Evolutionary conservation across 306 rosid genomes (phyloP).

Genomic region (Cucumis sativus): DNA sequence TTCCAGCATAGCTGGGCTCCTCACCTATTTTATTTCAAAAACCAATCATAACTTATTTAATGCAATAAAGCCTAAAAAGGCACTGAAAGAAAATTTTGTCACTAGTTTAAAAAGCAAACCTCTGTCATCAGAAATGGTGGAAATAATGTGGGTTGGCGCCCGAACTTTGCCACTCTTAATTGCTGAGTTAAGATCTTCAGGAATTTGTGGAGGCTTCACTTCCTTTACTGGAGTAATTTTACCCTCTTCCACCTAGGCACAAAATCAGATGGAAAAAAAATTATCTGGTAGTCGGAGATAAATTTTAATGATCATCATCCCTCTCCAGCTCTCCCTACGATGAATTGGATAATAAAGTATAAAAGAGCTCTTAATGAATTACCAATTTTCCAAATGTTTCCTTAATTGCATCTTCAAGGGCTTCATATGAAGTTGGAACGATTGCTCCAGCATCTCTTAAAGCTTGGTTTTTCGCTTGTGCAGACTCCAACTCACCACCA

Average conservation of each 20-base stretch:
- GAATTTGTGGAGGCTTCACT: constrained; percentile 83
- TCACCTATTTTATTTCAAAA: constrained; percentile 37
- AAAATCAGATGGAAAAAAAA: constrained; percentile 3
- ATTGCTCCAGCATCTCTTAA: constrained; percentile 87
- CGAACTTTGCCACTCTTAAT: constrained; percentile 97
- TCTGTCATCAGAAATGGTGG: constrained; percentile 98
- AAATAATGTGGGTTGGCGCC: constrained; percentile 93
- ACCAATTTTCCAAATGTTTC: constrained; percentile 87
- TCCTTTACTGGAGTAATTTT: constrained; percentile 72
- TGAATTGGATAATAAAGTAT: neutral
- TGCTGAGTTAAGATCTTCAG: constrained; percentile 80
- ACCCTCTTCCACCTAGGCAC: constrained; percentile 52
- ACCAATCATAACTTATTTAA: neutral
- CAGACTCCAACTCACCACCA: constrained; percentile 98
- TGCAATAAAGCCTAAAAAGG: neutral
- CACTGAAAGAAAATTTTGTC: neutral
- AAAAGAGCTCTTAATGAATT: constrained; percentile 7
- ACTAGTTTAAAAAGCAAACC: constrained; percentile 27
- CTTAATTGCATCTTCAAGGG: constrained; percentile 62
- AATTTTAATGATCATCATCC: neutral
- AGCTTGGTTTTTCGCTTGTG: constrained; percentile 95
- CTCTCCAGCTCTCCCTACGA: neutral
- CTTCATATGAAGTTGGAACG: constrained; percentile 94
- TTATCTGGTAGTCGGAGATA: neutral
- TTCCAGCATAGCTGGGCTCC: constrained; percentile 98